Conservation (phyloP, 2,329 filamentous ascomycete genomes). For the Fusarium sp. region DNA sequence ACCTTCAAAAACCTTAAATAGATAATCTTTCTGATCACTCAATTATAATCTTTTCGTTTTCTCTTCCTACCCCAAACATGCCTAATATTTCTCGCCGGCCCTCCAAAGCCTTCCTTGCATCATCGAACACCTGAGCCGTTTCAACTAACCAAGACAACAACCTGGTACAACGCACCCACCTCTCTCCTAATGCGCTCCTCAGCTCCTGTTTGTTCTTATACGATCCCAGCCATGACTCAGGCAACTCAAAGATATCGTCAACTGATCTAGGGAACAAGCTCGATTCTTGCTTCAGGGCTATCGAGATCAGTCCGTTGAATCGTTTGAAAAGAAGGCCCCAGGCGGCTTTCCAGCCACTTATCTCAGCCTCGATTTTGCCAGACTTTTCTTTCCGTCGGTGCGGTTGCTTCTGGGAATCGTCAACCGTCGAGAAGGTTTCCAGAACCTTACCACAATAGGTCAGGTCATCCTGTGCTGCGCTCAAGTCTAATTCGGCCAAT, state of each 20-base stretch:
- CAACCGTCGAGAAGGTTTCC: not conserved
- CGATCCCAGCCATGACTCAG: constrained; percentile 1
- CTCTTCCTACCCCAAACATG: constrained; percentile 15
- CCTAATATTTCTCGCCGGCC: not conserved
- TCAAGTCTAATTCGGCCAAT: not conserved
- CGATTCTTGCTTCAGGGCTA: not conserved
- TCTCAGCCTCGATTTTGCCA: not conserved
- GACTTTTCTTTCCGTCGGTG: not conserved
- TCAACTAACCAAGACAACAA: not conserved
- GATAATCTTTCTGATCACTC: not conserved
- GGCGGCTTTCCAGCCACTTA: constrained; percentile 1
- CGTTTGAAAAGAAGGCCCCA: constrained; percentile 4
- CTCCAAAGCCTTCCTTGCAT: not conserved
- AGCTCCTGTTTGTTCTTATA: not conserved
- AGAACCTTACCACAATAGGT: not conserved
- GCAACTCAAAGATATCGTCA: constrained; percentile 4
- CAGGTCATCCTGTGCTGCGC: not conserved
- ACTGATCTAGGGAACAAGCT: not conserved
- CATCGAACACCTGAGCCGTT: not conserved
- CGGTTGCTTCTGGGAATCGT: not conserved
- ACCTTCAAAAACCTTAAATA: too few species aligned
- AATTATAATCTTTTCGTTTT: constrained; percentile 7
- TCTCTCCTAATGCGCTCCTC: not conserved
- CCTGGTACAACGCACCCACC: not conserved
- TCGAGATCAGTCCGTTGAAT: not conserved